Evolutionary conservation across 768 basidiomycete species (phyloP), one percentile per base, ranked within the genome.

Genomic region (Coprinellus micaceus): DNA sequence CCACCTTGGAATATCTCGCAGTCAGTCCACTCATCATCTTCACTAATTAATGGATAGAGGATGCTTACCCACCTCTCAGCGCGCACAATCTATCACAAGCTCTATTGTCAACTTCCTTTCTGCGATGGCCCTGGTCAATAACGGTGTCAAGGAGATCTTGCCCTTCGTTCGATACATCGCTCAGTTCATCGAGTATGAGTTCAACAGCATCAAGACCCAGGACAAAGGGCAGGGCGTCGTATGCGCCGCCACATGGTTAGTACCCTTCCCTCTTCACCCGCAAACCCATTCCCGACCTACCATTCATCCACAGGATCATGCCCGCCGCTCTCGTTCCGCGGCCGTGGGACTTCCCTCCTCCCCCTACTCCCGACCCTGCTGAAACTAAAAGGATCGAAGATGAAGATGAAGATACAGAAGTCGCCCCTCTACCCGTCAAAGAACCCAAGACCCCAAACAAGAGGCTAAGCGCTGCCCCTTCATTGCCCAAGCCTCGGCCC

Each of bases 161-260:
- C 92, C 92, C 0, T 91, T 92, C 66, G 76, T 91, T 62, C 88
- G 90, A 28, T 94, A 92, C 71, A 83, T 92, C 50, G 76, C 88
- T 15, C 86, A 88, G 60, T 94, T 83, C 69, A 73, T 89, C 60
- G 87, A 94, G 61, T 83, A 81, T 43, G 91, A 95, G 65, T 92
- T 84, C 76, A 71, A 68, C 45, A 54, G 77, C 39, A 89, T 94
- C 66, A 77, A 81, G 63, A 71, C 65, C 21, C 82, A 86, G 61
- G 78, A 94, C 62, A 64, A 73, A 50, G 91, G 92, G 0, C 68
- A 82, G 63, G 92, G 92, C 19, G 93, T 94, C 36, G 84, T 94
- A 30, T 91, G 92, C 65, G 88, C 90, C 48, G 88, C 92, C 5
- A 95, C 92, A n/a, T 94, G 92, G 89, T 86, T 63, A 25, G 77